Conservation (phyloP, 2,329 filamentous ascomycete species). For the Trichoderma koningii region DNA sequence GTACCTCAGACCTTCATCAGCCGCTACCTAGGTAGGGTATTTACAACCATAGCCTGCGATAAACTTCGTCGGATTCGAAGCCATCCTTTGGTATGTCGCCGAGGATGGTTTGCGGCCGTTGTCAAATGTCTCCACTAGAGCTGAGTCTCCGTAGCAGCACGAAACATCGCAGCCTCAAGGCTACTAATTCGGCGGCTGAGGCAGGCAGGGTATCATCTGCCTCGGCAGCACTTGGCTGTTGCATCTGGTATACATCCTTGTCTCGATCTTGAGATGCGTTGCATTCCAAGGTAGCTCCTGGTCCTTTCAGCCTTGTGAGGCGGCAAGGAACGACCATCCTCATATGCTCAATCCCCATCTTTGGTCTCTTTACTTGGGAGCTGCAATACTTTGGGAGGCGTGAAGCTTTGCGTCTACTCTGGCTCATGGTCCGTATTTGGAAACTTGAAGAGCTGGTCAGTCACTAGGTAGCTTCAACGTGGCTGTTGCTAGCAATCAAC, state of each 20-base stretch:
- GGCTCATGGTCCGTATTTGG: neutral
- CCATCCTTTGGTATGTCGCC: neutral
- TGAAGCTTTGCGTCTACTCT: conserved; percentile 9
- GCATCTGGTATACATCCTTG: neutral
- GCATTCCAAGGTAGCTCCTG: neutral
- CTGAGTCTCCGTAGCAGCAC: neutral
- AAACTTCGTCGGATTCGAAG: neutral
- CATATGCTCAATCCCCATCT: neutral
- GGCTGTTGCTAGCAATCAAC: neutral
- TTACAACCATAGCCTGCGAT: too few species aligned
- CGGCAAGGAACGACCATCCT: neutral
- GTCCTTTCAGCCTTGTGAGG: neutral
- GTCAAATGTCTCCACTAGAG: neutral
- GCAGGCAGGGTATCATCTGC: neutral
- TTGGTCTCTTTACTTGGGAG: neutral
- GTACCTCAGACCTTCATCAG: too few species aligned
- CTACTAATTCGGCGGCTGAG: neutral
- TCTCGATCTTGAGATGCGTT: neutral
- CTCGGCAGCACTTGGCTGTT: neutral
- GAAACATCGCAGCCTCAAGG: neutral
- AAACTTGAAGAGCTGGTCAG: conserved; percentile 2
- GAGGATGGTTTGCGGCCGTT: neutral
- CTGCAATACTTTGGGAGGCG: neutral
- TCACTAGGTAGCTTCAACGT: neutral
- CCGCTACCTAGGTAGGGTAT: too few species aligned